Evolutionary conservation across 1,284 basidiomycete species (phyloP).

Genomic region (Sporisorium exsertum): DNA sequence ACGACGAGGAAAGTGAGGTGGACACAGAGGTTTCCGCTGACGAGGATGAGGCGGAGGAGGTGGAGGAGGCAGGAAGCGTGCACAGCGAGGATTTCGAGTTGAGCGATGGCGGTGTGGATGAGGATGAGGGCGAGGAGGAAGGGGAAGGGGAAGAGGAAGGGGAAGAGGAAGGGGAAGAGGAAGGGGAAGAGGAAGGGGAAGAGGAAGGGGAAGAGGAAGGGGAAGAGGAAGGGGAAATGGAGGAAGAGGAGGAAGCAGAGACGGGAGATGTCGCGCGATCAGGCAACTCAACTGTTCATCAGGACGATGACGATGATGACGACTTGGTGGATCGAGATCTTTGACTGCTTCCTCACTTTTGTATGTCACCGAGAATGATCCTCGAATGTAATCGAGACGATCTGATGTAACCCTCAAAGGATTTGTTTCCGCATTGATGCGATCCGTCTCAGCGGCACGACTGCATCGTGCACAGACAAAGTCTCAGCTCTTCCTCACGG

Average conservation of each 20-base stretch:
- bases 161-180: neutral
- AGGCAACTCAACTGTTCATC: neutral
- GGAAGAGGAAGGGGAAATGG: neutral
- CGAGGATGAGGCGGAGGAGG: conserved; percentile 15
- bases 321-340: conserved; percentile 39
- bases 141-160: conserved; percentile 1
- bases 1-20: conserved; percentile 13
- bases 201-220: neutral
- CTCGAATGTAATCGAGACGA: neutral
- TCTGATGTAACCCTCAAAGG: neutral
- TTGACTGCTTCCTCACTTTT: neutral
- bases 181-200: neutral
- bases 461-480: neutral
- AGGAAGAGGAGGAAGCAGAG: neutral
- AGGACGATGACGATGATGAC: conserved; percentile 30
- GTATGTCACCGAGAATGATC: neutral
- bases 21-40: conserved; percentile 18
- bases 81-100: conserved; percentile 54
- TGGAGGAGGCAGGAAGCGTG: conserved; percentile 27
- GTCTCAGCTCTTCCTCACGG: too few species aligned
- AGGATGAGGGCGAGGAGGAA: conserved; percentile 2
- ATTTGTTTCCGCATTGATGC: neutral
- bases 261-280: neutral
- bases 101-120: conserved; percentile 19
- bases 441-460: neutral